Base-by-base conservation (phyloP, 805 yeast species). In the Gaillardinia entomophila region DNA sequence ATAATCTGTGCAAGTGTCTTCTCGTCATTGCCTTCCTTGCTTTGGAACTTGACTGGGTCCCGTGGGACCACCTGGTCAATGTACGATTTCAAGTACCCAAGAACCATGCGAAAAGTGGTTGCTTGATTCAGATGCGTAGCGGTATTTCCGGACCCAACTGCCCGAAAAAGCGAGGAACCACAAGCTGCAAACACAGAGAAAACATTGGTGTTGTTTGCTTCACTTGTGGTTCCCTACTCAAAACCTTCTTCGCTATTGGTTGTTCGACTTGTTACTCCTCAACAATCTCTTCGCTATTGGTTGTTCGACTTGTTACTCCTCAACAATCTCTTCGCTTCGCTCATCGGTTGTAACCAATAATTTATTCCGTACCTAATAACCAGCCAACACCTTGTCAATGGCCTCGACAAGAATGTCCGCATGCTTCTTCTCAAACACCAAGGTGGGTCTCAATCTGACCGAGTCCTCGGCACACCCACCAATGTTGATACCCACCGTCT, bases 391-490 rank as follows among this genome's bases (percentile, higher is more conserved):
- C 44, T 61, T 50, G 32, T 62, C 70, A 28, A 66, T 51, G 15
- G 56, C 61, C 13, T 51, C 57, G 33, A 82, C 51, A 45, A 83
- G 69, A 35, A 82, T 57, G 45, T 82, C 86, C 35, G 84, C 90
- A 51, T 84, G 94, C 61, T 79, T 79, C 63, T 79, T 74, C 66
- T 82, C 88, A 55, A 84, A 84, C 14, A 78, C 76, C 48, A 84
- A 65, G 28, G 85, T 72, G 40, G 95, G 95, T 66, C 95, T 77
- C 57, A 84, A 69, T 66, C 95, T 78, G 32, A 85, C 82, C 37
- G 89, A 75, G 41, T 67, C 72, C 34, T 75, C 83, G 33, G 90
- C 89, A 63, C 95, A 85, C 31, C 89, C 94, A 47, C 95, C 95
- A 52, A 82, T 73, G 59, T 85, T 84, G 41, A 82, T 71, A 58